A percentile compares a stretch with the other conserved stretches of the same genome.
Evolutionary conservation across 345 rosid species (phyloP).

Genomic region (Rhizophora mangle): DNA sequence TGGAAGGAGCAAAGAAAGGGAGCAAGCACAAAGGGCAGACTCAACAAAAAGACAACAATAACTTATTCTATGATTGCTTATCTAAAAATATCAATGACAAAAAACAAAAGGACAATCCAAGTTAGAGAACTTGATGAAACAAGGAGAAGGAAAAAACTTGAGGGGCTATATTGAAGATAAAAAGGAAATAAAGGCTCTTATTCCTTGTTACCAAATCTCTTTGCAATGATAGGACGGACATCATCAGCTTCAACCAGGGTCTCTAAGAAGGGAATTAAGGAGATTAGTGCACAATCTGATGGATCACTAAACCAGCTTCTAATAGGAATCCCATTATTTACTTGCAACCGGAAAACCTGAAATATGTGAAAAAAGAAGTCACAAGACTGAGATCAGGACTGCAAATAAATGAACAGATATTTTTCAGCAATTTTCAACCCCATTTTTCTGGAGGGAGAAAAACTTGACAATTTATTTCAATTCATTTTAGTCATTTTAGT

Average conservation of each 20-base stretch:
- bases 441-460: too few relatives aligned
- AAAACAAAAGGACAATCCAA: slow-evolving; percentile 19
- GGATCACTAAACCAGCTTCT: slow-evolving; percentile 96
- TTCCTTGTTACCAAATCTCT: slow-evolving; percentile 76
- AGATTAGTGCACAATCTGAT: slow-evolving; percentile 66
- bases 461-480: neutral
- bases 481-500: too few relatives aligned
- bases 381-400: slow-evolving; percentile 17
- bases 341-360: slow-evolving; percentile 91
- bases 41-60: slow-evolving; percentile 27
- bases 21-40: slow-evolving; percentile 33
- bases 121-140: slow-evolving; percentile 31
- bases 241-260: slow-evolving; percentile 78
- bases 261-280: slow-evolving; percentile 92
- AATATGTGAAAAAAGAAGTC: slow-evolving; percentile 13
- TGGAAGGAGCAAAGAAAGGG: slow-evolving; percentile 23
- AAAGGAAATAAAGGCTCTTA: slow-evolving; percentile 35
- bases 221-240: slow-evolving; percentile 87
- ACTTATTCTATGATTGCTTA: slow-evolving; percentile 34
- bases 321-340: slow-evolving; percentile 93
- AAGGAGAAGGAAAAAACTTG: slow-evolving; percentile 15
- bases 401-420: neutral
- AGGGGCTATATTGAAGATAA: slow-evolving; percentile 36
- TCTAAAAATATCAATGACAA: slow-evolving; percentile 23
- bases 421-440: neutral